Base-by-base conservation (phyloP, 2,329 filamentous ascomycete species). In the Venturia asperata region DNA sequence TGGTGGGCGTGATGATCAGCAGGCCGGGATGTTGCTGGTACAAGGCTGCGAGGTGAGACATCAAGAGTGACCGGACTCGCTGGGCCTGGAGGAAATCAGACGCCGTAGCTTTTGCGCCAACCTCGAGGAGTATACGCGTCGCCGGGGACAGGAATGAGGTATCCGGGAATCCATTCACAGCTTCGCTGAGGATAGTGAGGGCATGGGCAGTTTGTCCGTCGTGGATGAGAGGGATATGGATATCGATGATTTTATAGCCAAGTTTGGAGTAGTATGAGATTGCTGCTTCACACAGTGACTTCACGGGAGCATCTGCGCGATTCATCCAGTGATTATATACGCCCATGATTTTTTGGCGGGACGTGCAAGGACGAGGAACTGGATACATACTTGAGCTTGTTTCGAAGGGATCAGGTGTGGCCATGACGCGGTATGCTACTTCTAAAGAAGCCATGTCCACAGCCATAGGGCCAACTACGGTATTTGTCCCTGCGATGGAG, bases 351-450 rank as follows among this genome's bases (percentile, higher is more conserved):
- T 87, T 88, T 68, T 68, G 73, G 7, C 70, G 70, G 11, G 71
- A 67, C 1, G 79, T 80, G 67, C 45, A 76, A 17, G 84, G 85
- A 4, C 68, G 64, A 34, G 80, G 75, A 6, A 85, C 80, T 0
- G 83, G 82, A 74, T 95, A 94, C 17, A 81, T 77, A 9, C 82
- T 76, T 21, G 88, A 88, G 9, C 81, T 76, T 0, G 82, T 78
- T 72, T 88, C 82, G 2, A 80, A 75, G 0, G 87, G 84, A 70
- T 96, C 83, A 0, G 91, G 89, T 63, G 85, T 82, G 1, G 89
- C 83, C 83, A 95, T 91, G 70, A 90, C 74, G 62, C 90, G 86
- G 77, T 94, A 97, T n/a, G 89, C 88, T 63, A 92, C 81, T 67
- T 88, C 87, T 6, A 97, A 83, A 71, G 96, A 92, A 43, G 86